phyloP scores from a whole-genome alignment of 2,329 filamentous ascomycete genomes.

The Fusarium zealandicum region DNA sequence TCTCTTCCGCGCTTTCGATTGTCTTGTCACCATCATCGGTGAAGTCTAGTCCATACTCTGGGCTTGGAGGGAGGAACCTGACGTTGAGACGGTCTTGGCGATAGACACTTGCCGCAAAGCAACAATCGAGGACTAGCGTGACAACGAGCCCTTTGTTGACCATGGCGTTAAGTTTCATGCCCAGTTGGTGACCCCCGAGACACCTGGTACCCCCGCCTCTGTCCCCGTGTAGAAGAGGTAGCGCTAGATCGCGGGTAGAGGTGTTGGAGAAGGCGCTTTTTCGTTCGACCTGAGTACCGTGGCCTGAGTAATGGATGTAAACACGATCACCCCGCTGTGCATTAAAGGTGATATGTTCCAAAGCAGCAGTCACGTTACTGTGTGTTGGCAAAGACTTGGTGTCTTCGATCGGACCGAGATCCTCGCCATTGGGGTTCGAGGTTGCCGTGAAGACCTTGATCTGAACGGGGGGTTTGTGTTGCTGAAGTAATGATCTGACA shows the following conservation, averaged over 20 bases:
- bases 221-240: constrained; percentile 8
- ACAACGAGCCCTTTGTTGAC: constrained; percentile 10
- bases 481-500: constrained; percentile 3
- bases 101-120: constrained; percentile 24
- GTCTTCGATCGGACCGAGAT: too few species aligned
- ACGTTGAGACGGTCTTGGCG: neutral
- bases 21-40: too few species aligned
- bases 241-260: constrained; percentile 10
- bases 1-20: too few species aligned
- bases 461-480: neutral
- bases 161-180: constrained; percentile 2
- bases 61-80: neutral
- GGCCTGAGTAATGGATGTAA: constrained; percentile 17
- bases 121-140: constrained; percentile 29
- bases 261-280: neutral
- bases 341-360: neutral
- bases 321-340: constrained; percentile 1
- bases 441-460: constrained; percentile 10
- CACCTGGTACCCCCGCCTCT: neutral
- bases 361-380: neutral
- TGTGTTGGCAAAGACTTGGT: neutral
- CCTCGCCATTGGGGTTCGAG: too few species aligned
- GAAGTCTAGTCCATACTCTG: too few species aligned
- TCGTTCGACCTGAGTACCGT: neutral
- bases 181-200: constrained; percentile 8